These are phyloP conservation scores for Lotus japonicus DNA, from an alignment of 306 rosid genomes.

Conservation along the genomic window DNA sequence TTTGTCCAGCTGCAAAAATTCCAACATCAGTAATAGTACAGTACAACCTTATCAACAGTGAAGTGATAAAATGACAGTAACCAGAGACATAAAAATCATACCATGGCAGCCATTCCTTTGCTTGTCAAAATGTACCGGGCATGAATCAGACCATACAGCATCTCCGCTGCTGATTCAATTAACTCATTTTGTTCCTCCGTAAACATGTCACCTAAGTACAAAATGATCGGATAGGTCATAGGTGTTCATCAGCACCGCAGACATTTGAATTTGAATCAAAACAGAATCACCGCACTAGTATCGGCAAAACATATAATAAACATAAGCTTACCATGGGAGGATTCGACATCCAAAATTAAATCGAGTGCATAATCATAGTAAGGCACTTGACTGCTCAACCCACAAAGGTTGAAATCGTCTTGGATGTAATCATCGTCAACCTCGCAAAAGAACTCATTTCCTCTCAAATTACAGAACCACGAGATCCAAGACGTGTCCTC, in stretches of 20 bases:
- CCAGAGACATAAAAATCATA: constrained; percentile 19
- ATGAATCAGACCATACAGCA: constrained; percentile 97
- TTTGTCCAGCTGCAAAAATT: constrained; percentile 67
- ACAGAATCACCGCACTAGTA: not conserved
- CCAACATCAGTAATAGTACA: constrained; percentile 4
- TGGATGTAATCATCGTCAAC: constrained; percentile 97
- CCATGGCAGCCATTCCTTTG: constrained; percentile 98
- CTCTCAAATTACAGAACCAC: constrained; percentile 97
- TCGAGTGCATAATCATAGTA: constrained; percentile 97
- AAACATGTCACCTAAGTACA: constrained; percentile 73
- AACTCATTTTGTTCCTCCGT: constrained; percentile 97
- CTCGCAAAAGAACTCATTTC: constrained; percentile 94
- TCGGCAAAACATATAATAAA: not conserved
- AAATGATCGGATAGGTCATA: not conserved
- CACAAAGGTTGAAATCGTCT: constrained; percentile 91
- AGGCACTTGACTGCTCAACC: constrained; percentile 99
- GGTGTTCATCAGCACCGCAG: not conserved
- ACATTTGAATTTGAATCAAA: not conserved
- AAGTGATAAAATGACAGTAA: not conserved
- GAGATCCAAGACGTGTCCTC: constrained; percentile 98
- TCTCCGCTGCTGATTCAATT: constrained; percentile 96
- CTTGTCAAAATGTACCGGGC: constrained; percentile 85
- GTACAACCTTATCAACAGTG: not conserved
- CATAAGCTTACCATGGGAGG: constrained; percentile 77
- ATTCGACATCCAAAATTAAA: constrained; percentile 93